Evolutionary conservation across 78 protist genomes (phyloP), one percentile per base, ranked within the genome.

Genomic region (Goniomonas avonlea): DNA sequence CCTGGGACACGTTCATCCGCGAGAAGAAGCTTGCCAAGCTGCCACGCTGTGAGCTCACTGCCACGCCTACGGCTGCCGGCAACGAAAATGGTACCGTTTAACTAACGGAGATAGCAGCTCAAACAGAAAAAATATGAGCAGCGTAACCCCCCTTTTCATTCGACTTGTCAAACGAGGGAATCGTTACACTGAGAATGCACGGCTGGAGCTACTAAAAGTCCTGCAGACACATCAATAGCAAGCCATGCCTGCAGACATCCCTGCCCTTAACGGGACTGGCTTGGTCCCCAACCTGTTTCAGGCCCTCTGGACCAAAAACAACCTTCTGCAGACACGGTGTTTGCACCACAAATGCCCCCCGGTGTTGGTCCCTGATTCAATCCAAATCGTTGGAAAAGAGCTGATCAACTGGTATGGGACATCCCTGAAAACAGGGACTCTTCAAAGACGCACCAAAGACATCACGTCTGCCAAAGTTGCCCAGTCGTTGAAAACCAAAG

Each of bases 331-430:
- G 71, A 63, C 71, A 5, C 11, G 71, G 37, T 63, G 71, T 43
- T 37, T 63, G 71, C 37, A 63, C 71, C 71, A 63, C 71, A 63
- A 63, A 21, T 63, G 71, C 45, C 71, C 71, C 43, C 71, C 71
- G 3, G 71, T 63, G 29, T 25, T 63, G 37, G 23, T 63, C 18
- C 71, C 71, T 37, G 71, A 63, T 25, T 37, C 71, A 17, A 63
- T 63, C 38, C 8, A 11, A 43, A 8, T 63, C 37, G 37, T 37
- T 21, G 37, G n/a, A 39, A 63, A 63, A 37, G 47, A 63, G 71
- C 71, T 43, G 23, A 35, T 27, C 18, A 18, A 39, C 5, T 63
- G 71, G 71, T 63, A 63, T 5, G 32, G 32, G 29, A 23, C 71
- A 9, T 63, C 71, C 31, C 71, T 63, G 47, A 63, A 63, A 43